These are phyloP conservation scores for Chlamydomonas schloesseri DNA, from an alignment of 139 green algal genomes.

Conservation along the genomic window DNA sequence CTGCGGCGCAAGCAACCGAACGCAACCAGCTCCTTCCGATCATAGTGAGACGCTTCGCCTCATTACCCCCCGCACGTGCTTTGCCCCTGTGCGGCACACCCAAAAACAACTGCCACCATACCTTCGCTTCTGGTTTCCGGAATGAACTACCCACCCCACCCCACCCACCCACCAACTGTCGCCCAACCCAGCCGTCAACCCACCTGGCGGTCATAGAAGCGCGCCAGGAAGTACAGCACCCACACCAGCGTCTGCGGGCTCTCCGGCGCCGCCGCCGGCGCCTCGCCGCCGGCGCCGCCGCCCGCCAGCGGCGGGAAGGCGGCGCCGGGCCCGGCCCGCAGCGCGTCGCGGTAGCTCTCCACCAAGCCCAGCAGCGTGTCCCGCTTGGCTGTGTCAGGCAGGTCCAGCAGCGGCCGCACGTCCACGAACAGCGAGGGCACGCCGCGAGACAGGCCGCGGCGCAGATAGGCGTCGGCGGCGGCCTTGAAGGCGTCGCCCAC, in stretches of 20 bases:
- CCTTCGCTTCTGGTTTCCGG: too few species aligned
- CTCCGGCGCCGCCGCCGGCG: background rate
- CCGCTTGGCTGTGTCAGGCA: conserved; percentile 47
- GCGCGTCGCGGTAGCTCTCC: conserved; percentile 37
- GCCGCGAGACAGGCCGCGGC: conserved; percentile 81
- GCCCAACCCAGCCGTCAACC: too few species aligned
- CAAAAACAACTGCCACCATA: too few species aligned
- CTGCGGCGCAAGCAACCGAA: too few species aligned
- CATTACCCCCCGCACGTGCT: too few species aligned
- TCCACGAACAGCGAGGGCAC: conserved; percentile 97
- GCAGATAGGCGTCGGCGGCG: conserved; percentile 80
- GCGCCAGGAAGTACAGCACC: conserved; percentile 84
- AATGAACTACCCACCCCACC: too few species aligned
- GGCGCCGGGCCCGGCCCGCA: background rate
- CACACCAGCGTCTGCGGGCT: conserved; percentile 70
- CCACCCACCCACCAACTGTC: background rate
- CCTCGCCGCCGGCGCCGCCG: background rate
- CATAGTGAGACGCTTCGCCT: too few species aligned
- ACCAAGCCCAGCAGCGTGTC: conserved; percentile 42
- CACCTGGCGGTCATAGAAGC: conserved; percentile 78
- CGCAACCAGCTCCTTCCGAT: too few species aligned
- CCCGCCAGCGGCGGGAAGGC: conserved; percentile 28
- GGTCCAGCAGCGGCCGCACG: conserved; percentile 82
- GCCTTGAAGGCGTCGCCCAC: conserved; percentile 76
- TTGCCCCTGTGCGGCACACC: too few species aligned